Evolutionary conservation across 2,329 filamentous ascomycete genomes (phyloP).

Genomic region (Thelonectria rubi): DNA sequence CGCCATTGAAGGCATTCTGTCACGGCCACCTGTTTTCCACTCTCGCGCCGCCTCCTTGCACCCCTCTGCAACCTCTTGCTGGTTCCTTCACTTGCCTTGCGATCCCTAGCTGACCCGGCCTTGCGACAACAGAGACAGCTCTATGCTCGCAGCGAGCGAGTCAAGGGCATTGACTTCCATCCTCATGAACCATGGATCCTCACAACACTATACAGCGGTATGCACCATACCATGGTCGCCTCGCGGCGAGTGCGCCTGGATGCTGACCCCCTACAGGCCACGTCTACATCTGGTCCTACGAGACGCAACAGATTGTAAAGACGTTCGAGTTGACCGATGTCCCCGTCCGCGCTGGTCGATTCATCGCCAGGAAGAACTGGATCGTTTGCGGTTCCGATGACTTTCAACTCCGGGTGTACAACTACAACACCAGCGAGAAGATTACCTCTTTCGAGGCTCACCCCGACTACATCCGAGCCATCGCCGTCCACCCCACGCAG

Average conservation of each 20-base stretch:
- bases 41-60: not conserved
- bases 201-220: slow-evolving; percentile 95
- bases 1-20: slow-evolving; percentile 2
- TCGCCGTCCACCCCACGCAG: slow-evolving; percentile 93
- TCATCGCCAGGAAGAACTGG: slow-evolving; percentile 99
- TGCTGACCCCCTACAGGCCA: slow-evolving; percentile 69
- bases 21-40: not conserved
- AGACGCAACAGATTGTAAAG: slow-evolving; percentile 96
- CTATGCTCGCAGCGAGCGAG: slow-evolving; percentile 87
- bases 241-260: not conserved
- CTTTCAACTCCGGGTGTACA: slow-evolving; percentile 89
- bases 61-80: not conserved
- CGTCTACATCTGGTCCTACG: slow-evolving; percentile 99
- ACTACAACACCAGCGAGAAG: slow-evolving; percentile 99
- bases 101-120: slow-evolving; percentile 37
- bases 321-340: slow-evolving; percentile 99
- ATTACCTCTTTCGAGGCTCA: slow-evolving; percentile 97
- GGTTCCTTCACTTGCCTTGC: slow-evolving; percentile 21
- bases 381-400: slow-evolving; percentile 96
- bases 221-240: slow-evolving; percentile 38
- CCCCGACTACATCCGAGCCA: slow-evolving; percentile 97
- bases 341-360: slow-evolving; percentile 93
- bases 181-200: slow-evolving; percentile 96
- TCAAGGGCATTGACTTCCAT: slow-evolving; percentile 98
- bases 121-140: slow-evolving; percentile 53